Percentiles rank a stretch among this genome's conserved stretches.
Conservation (phyloP, 345 rosid genomes). For the Camelina laxa region DNA sequence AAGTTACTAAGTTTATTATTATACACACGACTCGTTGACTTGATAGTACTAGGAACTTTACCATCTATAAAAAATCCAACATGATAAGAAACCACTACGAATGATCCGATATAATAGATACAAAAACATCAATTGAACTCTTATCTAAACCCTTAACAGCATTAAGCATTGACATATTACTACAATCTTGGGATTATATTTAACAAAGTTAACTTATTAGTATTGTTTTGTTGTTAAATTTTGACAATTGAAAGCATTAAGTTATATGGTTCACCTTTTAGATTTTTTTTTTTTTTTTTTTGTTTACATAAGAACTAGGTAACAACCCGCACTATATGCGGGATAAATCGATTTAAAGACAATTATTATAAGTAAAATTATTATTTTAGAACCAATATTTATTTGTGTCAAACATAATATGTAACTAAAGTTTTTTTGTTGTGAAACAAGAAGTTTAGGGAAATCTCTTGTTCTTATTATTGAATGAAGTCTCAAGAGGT, state of each 20-base stretch:
- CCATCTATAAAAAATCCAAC: background rate
- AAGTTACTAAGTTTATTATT: background rate
- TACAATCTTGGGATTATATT: background rate
- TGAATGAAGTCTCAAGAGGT: no score
- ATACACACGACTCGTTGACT: background rate
- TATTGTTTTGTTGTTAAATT: background rate
- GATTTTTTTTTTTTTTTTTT: background rate
- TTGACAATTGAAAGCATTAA: background rate
- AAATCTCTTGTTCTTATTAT: no score
- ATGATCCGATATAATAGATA: background rate
- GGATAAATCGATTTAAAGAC: no score
- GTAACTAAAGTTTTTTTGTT: no score
- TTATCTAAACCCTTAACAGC: background rate
- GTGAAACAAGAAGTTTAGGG: no score
- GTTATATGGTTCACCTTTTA: background rate
- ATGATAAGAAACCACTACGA: background rate
- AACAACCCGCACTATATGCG: no score
- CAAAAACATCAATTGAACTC: background rate
- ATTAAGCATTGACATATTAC: background rate
- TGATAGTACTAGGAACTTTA: slow-evolving; percentile 18
- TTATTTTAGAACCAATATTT: no score
- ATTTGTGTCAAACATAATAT: no score
- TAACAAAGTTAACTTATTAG: background rate
- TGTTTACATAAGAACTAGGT: no score
- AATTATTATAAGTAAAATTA: no score